These are phyloP conservation scores for Chloris gayana DNA, from an alignment of 176 grass and related monocot species.

Conservation along the genomic window DNA sequence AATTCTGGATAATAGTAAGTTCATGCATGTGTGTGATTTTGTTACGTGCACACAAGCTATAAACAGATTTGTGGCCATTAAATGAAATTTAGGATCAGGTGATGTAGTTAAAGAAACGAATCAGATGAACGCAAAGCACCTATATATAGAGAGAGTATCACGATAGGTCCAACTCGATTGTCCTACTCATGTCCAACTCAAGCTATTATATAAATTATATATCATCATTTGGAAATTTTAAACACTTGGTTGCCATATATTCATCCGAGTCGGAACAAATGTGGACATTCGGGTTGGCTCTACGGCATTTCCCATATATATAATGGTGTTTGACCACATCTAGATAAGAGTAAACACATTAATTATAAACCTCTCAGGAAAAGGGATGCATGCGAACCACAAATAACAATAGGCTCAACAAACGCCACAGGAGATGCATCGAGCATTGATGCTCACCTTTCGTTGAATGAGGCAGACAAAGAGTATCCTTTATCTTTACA, in stretches of 20 bases:
- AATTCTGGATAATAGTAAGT: background rate
- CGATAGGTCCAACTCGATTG: too few relatives aligned
- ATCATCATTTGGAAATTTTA: too few relatives aligned
- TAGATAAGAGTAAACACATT: background rate
- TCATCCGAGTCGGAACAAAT: too few relatives aligned
- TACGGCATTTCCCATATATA: too few relatives aligned
- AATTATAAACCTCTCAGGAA: background rate
- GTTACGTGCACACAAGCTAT: background rate
- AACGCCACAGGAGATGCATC: constrained; percentile 14
- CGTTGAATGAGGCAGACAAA: constrained; percentile 28
- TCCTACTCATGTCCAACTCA: too few relatives aligned
- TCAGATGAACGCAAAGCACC: background rate
- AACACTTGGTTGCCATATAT: too few relatives aligned
- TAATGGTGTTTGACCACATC: background rate
- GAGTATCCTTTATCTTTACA: constrained; percentile 32
- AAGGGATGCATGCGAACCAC: background rate
- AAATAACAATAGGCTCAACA: background rate
- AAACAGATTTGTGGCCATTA: background rate
- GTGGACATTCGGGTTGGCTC: too few relatives aligned
- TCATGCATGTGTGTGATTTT: background rate
- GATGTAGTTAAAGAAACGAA: background rate
- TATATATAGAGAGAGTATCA: too few relatives aligned
- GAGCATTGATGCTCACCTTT: background rate
- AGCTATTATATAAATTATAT: too few relatives aligned
- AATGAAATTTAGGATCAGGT: background rate